Evolutionary conservation across 345 rosid species (phyloP).

Genomic region (Balakata baccata): DNA sequence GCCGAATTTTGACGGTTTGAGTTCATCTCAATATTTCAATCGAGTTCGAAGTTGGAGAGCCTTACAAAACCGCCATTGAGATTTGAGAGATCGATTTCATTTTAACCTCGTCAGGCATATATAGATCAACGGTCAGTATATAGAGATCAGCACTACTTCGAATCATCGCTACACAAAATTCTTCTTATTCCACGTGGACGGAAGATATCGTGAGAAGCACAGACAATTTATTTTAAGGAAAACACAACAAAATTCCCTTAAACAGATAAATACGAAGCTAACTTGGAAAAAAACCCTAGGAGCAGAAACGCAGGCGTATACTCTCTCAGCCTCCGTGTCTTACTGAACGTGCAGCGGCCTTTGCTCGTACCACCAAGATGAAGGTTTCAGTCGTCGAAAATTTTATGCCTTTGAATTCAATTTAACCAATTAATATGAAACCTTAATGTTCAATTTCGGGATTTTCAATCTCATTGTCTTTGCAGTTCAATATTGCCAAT

Average conservation of each 20-base stretch:
- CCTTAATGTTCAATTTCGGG: not conserved
- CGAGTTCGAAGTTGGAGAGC: no score
- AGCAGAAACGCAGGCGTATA: not conserved
- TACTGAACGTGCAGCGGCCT: not conserved
- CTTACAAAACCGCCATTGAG: no score
- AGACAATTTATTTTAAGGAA: no score
- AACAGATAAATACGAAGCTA: not conserved
- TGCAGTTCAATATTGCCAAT: conserved; percentile 25
- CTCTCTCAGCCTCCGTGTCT: not conserved
- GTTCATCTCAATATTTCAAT: no score
- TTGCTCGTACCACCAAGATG: conserved; percentile 7
- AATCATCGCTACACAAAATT: no score
- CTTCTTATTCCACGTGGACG: no score
- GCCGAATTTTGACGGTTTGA: no score
- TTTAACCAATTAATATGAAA: not conserved
- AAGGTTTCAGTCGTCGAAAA: not conserved
- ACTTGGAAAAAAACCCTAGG: conserved; percentile 4
- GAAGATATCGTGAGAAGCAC: no score
- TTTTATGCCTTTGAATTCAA: not conserved
- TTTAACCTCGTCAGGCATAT: no score
- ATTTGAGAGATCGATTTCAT: no score
- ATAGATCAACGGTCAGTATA: no score
- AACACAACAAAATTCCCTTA: not conserved
- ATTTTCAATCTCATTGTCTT: not conserved
- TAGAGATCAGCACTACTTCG: no score